Base-by-base conservation (phyloP, 495 filamentous ascomycete species). In the Penicillium salamii region DNA sequence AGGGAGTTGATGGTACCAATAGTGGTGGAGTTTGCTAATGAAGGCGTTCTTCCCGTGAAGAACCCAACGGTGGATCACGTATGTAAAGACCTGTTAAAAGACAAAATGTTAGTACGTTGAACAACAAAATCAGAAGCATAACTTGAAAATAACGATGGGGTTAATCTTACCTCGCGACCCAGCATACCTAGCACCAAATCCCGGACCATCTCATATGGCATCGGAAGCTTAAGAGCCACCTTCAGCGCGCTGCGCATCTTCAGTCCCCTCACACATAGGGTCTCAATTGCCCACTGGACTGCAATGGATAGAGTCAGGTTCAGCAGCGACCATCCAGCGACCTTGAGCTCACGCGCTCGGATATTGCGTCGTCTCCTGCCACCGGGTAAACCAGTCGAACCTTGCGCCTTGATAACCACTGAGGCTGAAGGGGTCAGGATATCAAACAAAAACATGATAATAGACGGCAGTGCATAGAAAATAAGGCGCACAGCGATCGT, bases 371-470 rank as follows among this genome's bases (percentile, higher is more conserved):
- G 66, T 20, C 72, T 78, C 46, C 73, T 75, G 29, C 80, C 77
- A 11, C 76, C 74, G 4, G 88, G 89, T 7, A 91, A 67, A 12
- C 79, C 86, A 23, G 61, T 50, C 12, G 80, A 70, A 19, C 88
- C 86, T 45, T 84, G 83, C 47, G 80, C 77, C 57, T 96, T 96
- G 59, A 92, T 65, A 13, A 68, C 65, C 11, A 81, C 73, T 6
- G 86, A 75, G 0, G 90, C 69, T 19, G 78, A 82, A 0, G 91
- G 91, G 0, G 87, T 52, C 5, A 82, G 53, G 18, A 78, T 74
- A 64, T 95, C 91, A 58, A 96, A 85, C 13, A 82, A 52, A 12
- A 92, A 83, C 64, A 89, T 90, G 33, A 87, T 42, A 9, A 86
- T 56, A 0, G 90, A 89, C 0, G 91, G 91, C 0, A 88, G 29